Evolutionary conservation across 306 rosid species (phyloP).

Genomic region (Luffa acutangula): DNA sequence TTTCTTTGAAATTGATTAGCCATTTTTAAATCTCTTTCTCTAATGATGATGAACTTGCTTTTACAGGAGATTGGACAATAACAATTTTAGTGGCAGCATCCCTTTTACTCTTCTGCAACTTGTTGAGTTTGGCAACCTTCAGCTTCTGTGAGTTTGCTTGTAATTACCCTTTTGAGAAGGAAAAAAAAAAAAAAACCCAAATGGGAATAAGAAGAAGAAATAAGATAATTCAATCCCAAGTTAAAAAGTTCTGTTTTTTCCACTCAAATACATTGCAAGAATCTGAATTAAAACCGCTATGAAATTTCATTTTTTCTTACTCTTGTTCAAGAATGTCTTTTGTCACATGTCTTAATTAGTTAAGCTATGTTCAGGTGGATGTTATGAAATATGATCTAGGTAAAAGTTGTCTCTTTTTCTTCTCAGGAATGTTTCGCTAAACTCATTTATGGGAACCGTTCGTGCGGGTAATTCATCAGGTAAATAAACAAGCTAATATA

Average conservation of each 20-base stretch:
- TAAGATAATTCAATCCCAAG: background rate
- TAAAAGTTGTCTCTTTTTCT: background rate
- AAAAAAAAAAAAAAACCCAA: too few species aligned
- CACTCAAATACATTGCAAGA: too few species aligned
- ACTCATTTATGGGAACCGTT: background rate
- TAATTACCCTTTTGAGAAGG: background rate
- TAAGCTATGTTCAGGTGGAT: too few species aligned
- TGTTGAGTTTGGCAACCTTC: slow-evolving; percentile 12
- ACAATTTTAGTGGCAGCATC: slow-evolving; percentile 8
- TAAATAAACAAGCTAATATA: background rate
- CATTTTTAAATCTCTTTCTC: background rate
- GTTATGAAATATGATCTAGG: too few species aligned
- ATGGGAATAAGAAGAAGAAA: background rate
- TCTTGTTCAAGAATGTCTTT: too few species aligned
- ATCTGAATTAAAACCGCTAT: too few species aligned
- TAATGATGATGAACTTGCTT: background rate
- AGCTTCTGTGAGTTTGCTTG: slow-evolving; percentile 5
- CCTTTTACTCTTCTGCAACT: slow-evolving; percentile 16
- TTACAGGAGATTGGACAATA: slow-evolving; percentile 16
- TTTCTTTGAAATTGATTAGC: background rate
- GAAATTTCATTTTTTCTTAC: too few species aligned
- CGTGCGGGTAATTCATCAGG: background rate
- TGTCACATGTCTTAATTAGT: too few species aligned
- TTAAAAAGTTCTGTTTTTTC: too few species aligned
- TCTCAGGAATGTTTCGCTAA: background rate